Conservation (phyloP, 208 protist species). For the Leishmania mexicana region DNA sequence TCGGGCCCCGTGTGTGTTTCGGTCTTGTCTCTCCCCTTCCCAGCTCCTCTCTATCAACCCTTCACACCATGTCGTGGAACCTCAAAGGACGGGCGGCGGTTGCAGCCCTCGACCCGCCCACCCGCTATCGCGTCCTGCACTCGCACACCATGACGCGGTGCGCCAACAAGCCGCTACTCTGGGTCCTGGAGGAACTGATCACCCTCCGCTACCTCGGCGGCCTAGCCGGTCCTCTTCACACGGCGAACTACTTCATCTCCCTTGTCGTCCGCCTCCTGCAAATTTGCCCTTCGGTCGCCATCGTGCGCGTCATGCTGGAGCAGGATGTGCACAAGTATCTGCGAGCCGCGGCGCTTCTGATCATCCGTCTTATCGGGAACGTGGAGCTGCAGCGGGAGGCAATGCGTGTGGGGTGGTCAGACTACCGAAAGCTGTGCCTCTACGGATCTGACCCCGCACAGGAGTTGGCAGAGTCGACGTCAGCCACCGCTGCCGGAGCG, state of each 20-base stretch:
- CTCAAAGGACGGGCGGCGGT: slow-evolving; percentile 68
- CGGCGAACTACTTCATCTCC: slow-evolving; percentile 70
- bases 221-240: slow-evolving; percentile 49
- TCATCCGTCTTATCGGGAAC: slow-evolving; percentile 76
- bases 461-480: slow-evolving; percentile 16
- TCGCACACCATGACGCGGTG: slow-evolving; percentile 68
- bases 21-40: neutral
- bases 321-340: slow-evolving; percentile 87
- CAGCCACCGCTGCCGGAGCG: neutral
- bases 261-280: slow-evolving; percentile 71
- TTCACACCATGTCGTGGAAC: slow-evolving; percentile 52
- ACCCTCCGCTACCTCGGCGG: slow-evolving; percentile 47
- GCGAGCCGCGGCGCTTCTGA: slow-evolving; percentile 64
- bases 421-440: slow-evolving; percentile 80
- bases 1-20: neutral
- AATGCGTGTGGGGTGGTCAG: slow-evolving; percentile 52
- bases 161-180: slow-evolving; percentile 68
- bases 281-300: slow-evolving; percentile 51
- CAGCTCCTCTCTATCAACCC: neutral
- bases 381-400: slow-evolving; percentile 49
- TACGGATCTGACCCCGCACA: slow-evolving; percentile 55
- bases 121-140: slow-evolving; percentile 48
- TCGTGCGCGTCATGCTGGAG: slow-evolving; percentile 69
- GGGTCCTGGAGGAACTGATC: slow-evolving; percentile 68
- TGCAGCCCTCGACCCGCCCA: slow-evolving; percentile 59